Conservation (phyloP, 2,329 filamentous ascomycete genomes). For the Nigrospora sphaerica region DNA sequence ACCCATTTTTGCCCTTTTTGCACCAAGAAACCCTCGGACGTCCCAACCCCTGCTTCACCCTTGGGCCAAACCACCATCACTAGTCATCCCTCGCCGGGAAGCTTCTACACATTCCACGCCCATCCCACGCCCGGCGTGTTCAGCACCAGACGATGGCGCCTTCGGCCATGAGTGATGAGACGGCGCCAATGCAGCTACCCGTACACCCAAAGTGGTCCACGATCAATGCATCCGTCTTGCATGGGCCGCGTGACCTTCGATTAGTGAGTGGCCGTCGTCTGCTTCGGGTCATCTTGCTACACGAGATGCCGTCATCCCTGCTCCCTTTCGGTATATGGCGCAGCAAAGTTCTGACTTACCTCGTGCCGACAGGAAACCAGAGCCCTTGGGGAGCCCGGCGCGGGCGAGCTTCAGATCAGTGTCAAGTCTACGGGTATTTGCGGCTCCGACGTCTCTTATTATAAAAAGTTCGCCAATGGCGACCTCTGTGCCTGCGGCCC, state of each 20-base stretch:
- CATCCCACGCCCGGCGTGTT: conserved; percentile 26
- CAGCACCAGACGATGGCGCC: conserved; percentile 36
- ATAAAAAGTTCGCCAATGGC: conserved; percentile 66
- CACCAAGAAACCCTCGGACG: neutral
- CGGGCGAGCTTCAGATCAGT: conserved; percentile 56
- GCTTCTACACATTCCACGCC: conserved; percentile 17
- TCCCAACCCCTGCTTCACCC: neutral
- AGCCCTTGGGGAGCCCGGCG: conserved; percentile 36
- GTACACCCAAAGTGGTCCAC: conserved; percentile 33
- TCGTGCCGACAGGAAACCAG: conserved; percentile 36
- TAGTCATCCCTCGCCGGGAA: conserved; percentile 7
- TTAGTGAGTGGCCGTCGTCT: conserved; percentile 35
- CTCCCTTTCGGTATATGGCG: too few species aligned
- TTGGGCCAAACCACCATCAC: conserved; percentile 3
- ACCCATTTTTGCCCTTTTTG: neutral
- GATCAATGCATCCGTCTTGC: conserved; percentile 48
- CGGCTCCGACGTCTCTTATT: conserved; percentile 65
- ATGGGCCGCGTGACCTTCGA: conserved; percentile 50
- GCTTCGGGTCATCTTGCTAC: conserved; percentile 18
- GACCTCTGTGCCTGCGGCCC: conserved; percentile 61
- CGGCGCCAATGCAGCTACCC: conserved; percentile 35
- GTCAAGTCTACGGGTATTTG: conserved; percentile 62
- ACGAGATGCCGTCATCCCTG: conserved; percentile 12
- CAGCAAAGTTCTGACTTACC: too few species aligned
- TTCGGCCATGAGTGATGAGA: conserved; percentile 35